Base-by-base conservation (phyloP, 1,284 basidiomycete genomes). In the Xerocomus tenax region DNA sequence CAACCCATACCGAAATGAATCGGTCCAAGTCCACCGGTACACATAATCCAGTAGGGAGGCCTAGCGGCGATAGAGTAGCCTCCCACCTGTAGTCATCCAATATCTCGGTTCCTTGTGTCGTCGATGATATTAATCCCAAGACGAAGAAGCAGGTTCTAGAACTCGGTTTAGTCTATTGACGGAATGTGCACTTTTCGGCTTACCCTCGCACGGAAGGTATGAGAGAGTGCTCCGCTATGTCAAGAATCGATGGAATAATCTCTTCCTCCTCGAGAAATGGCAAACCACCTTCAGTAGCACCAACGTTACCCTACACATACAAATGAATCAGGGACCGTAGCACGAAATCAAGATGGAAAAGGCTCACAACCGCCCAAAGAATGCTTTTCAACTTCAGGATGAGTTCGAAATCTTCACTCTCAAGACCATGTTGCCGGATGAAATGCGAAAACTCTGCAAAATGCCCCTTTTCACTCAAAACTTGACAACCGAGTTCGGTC, bases 231-330 rank as follows among this genome's bases (percentile, higher is more conserved):
- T 93, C 88, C 2, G 94, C 92, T 50, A 98, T 96, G 54, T 93
- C 84, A 34, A 97, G 75, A 49, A 99, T 86, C 8, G 82, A 79
- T 15, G 90, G 87, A 40, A 98, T 85, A 53, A 97, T 84, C 57
- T 93, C 91, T 64, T 97, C 91, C 52, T 93, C 91, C 62, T 97
- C 94, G 19, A 98, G 74, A 65, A 98, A 94, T 1, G 84, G 85
- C n/a, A 98, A 73, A 0, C 96, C 96, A 7, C 89, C 83, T 57
- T 85, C 81, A 0, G 89, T 89, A 0, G 95, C 82, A 1, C 93
- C 96, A 46, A 98, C 86, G 64, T 95, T 95, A 2, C 95, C 96
- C 91, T 96, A 58, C 18, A 23, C 7, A 47, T 44, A 35, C 50
- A 25, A 25, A n/a, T 52, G 10, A 38, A 48, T 29, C 16, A 16